phyloP scores from a whole-genome alignment of 805 yeast species.

The Candida schatavii region DNA sequence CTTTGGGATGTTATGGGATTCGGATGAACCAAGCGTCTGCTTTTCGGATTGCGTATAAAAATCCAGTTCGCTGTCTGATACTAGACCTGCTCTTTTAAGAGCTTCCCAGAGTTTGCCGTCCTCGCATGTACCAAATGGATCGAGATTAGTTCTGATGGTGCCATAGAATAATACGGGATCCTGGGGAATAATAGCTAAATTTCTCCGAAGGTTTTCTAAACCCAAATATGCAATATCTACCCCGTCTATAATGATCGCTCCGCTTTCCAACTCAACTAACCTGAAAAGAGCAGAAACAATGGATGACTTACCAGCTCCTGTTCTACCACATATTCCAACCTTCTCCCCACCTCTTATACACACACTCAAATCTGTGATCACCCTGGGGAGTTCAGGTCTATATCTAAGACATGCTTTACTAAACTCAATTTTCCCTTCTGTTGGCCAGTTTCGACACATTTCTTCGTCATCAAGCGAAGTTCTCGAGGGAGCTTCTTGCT shows the following conservation, averaged over 20 bases:
- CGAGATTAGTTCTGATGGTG: conserved; percentile 15
- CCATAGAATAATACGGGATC: conserved; percentile 19
- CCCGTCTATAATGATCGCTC: conserved; percentile 16
- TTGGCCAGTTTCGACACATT: conserved; percentile 30
- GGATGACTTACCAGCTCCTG: conserved; percentile 22
- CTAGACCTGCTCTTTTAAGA: conserved; percentile 12
- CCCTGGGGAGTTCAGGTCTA: conserved; percentile 17
- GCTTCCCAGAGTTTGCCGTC: conserved; percentile 16
- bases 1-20: conserved; percentile 5
- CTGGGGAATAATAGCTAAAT: conserved; percentile 18
- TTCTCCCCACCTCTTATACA: conserved; percentile 10
- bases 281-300: conserved; percentile 16
- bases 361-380: conserved; percentile 10
- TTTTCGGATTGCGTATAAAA: too few species aligned
- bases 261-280: conserved; percentile 11
- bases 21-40: background rate
- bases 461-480: conserved; percentile 34
- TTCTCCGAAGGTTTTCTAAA: conserved; percentile 11
- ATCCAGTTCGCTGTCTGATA: conserved; percentile 27
- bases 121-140: conserved; percentile 13
- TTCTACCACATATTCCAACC: conserved; percentile 19
- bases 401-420: conserved; percentile 22
- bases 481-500: conserved; percentile 57
- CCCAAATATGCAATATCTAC: conserved; percentile 13
- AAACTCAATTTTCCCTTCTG: conserved; percentile 19